phyloP scores from a whole-genome alignment of 768 basidiomycete genomes.

The Mycena rebaudengoi region DNA sequence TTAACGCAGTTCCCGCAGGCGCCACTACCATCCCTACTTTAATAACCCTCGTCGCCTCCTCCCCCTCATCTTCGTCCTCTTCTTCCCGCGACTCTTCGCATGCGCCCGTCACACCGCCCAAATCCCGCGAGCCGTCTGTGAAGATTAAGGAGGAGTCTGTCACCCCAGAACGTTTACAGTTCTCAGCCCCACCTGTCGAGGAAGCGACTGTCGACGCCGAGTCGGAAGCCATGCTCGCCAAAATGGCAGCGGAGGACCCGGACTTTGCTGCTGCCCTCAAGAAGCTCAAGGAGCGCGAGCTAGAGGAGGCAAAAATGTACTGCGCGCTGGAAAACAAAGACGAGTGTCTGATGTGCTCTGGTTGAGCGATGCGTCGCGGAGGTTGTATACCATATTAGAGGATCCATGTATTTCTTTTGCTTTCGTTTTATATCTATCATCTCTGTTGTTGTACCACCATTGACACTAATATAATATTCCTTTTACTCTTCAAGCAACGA shows the following conservation, averaged over 20 bases:
- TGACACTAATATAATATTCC: too few species aligned
- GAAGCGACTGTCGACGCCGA: slow-evolving; percentile 52
- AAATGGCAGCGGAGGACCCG: slow-evolving; percentile 67
- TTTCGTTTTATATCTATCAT: background rate
- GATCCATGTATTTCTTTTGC: slow-evolving; percentile 15
- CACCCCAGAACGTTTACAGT: slow-evolving; percentile 25
- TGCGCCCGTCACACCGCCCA: slow-evolving; percentile 16
- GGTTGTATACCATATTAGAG: background rate
- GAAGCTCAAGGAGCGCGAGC: slow-evolving; percentile 74
- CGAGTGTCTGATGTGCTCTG: slow-evolving; percentile 92
- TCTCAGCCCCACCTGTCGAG: slow-evolving; percentile 32
- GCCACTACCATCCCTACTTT: slow-evolving; percentile 28
- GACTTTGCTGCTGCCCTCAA: slow-evolving; percentile 84
- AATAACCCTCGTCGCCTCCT: slow-evolving; percentile 41
- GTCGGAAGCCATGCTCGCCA: slow-evolving; percentile 57
- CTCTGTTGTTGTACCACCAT: background rate
- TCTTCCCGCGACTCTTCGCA: slow-evolving; percentile 22
- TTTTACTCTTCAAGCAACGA: too few species aligned
- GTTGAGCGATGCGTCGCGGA: slow-evolving; percentile 44
- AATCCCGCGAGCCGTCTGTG: slow-evolving; percentile 22
- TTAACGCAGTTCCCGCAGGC: slow-evolving; percentile 32
- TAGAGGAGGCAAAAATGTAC: slow-evolving; percentile 81
- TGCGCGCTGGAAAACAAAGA: slow-evolving; percentile 96
- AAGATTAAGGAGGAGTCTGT: slow-evolving; percentile 38
- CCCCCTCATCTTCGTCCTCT: slow-evolving; percentile 36